These are phyloP conservation scores for Abrus precatorius DNA, from an alignment of 306 rosid species.

Conservation along the genomic window DNA sequence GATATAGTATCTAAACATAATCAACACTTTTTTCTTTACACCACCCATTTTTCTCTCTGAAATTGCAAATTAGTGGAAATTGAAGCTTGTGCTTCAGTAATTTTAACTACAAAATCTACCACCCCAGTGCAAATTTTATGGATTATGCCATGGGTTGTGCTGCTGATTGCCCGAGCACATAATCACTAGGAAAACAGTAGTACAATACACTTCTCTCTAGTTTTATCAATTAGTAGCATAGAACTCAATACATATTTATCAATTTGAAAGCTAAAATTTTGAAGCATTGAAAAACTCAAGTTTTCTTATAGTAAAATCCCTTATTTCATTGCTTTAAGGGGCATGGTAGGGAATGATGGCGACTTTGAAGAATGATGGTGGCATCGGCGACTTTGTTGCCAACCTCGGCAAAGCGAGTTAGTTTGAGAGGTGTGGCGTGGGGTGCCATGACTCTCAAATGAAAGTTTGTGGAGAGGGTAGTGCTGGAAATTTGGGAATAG, in stretches of 20 bases:
- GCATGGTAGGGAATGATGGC: neutral
- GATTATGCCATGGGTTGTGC: neutral
- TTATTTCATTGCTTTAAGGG: neutral
- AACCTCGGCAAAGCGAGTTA: slow-evolving; percentile 61
- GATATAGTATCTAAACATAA: slow-evolving; percentile 95
- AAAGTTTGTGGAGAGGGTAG: slow-evolving; percentile 11
- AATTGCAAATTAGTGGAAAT: slow-evolving; percentile 62
- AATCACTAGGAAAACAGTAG: neutral
- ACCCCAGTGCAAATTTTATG: neutral
- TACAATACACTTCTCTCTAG: neutral
- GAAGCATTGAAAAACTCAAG: neutral
- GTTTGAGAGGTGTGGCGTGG: slow-evolving; percentile 39
- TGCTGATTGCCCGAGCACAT: neutral
- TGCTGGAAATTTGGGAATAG: slow-evolving; percentile 21
- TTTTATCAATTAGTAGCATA: neutral
- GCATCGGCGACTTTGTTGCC: slow-evolving; percentile 85
- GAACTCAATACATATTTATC: neutral
- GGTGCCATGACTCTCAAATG: slow-evolving; percentile 54
- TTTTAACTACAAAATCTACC: slow-evolving; percentile 15
- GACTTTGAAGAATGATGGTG: slow-evolving; percentile 73
- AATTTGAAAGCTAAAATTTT: neutral
- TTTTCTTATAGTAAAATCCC: neutral
- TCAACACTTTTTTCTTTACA: slow-evolving; percentile 74
- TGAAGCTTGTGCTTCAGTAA: slow-evolving; percentile 1
- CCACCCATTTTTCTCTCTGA: slow-evolving; percentile 94